Evolutionary conservation across 2,329 filamentous ascomycete species (phyloP), one percentile per base, ranked within the genome.

Genomic region (Cladophialophora psammophila): DNA sequence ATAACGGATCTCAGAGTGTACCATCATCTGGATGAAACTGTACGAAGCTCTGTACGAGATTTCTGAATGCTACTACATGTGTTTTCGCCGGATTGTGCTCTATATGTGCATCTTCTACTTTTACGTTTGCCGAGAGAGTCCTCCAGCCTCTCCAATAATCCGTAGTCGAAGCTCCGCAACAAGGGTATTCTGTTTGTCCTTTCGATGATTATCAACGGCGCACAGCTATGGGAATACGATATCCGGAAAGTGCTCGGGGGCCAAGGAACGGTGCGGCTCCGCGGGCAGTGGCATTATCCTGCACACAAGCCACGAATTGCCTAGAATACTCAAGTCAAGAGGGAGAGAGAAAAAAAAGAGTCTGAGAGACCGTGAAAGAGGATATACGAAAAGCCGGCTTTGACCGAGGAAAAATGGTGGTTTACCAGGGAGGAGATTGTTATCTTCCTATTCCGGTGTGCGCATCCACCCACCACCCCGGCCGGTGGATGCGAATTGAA

Each of bases 201-300:
- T 18, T 20, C 45, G n/a, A 20, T 35, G 40, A 34, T 45, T 20
- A 45, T 45, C 8, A 60, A 50, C 57, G 20, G 53, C 10, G 12
- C 18, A 31, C 26, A 45, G 45, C 45, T 13, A 2, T 26, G 18
- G 18, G 26, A 32, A 12, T 5, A 50, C 12, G 10, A 60, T 13
- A 50, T 50, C 13, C 38, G 57, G 40, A 26, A 34, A 36, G 40
- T 9, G 34, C 5, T 35, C 26, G 59, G 45, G 59, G 59, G 34
- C 48, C 59, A 54, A 36, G 48, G 48, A 61, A 31, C 59, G 59
- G 59, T 61, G 59, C 59, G 59, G 59, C 59, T 61, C 59, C 59
- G 35, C 59, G 59, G 59, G 45, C 45, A 54, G 50, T 60, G 57
- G 57, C 34, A 54, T 31, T 50, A 38, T 50, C 57, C 38, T 42